Evolutionary conservation across 768 basidiomycete species (phyloP), one percentile per base, ranked within the genome.

Genomic region (Lactarius indigo): DNA sequence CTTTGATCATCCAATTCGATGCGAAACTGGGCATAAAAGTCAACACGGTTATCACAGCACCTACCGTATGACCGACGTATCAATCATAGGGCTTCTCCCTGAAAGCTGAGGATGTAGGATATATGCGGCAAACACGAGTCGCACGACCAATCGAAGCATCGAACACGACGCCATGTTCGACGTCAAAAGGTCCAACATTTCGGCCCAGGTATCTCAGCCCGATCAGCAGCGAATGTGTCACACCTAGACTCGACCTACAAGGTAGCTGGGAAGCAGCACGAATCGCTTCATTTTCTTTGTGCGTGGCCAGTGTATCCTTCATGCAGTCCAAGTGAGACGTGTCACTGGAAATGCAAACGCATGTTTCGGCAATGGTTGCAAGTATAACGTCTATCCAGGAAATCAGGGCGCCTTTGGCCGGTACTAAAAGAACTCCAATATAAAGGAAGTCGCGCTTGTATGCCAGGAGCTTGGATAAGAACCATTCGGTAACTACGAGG

Each of bases 231-330:
- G 35, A 30, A 12, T 31, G 44, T 15, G 57, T 47, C 44, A 8
- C 28, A 26, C 15, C 3, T 52, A 9, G 37, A 37, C 33, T 59
- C 17, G 52, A 63, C 71, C 67, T 75, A 87, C 90, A 81, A 65
- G 91, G 90, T n/a, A 92, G 76, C 69, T 91, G 89, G 28, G 82
- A 76, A 5, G 87, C 86, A 47, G 87, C 88, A 47, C 81, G 79
- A 35, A 90, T 72, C 63, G 75, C 76, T 65, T 86, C 83, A 20
- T 85, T 80, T 47, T 84, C 80, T 64, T 77, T 78, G 61, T 84
- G 83, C 66, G 74, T 72, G 80, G 72, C 65, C 66, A 80, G 64
- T 73, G 73, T 64, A 68, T 68, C 44, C 73, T 70, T 50, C 66
- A 68, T 61, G 63, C 61, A 23, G 52, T 59, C 33, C 10, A 33